phyloP scores from a whole-genome alignment of 345 rosid genomes.

The Syzygium jambos region DNA sequence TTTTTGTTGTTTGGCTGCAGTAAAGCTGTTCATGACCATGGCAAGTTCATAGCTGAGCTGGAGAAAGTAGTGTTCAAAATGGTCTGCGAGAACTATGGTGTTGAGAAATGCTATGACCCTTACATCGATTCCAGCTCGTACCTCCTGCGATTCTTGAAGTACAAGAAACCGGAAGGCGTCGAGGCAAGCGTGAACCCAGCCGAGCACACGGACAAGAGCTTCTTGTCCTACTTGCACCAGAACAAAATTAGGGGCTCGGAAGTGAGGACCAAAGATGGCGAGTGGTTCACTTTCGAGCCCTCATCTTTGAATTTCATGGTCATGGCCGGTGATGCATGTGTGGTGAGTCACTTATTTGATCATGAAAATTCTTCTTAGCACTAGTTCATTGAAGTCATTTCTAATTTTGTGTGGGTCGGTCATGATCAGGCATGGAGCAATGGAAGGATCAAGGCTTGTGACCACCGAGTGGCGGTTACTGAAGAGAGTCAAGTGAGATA shows the following conservation, averaged over 20 bases:
- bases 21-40: not conserved
- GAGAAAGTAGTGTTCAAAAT: constrained; percentile 9
- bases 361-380: not conserved
- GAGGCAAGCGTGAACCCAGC: constrained; percentile 3
- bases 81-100: constrained; percentile 15
- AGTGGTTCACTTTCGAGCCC: constrained; percentile 13
- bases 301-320: constrained; percentile 8
- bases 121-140: not conserved
- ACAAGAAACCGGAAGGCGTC: constrained; percentile 10
- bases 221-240: constrained; percentile 13
- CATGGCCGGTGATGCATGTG: constrained; percentile 11
- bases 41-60: constrained; percentile 5
- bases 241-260: constrained; percentile 20
- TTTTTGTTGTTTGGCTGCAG: not conserved
- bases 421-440: constrained; percentile 19
- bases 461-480: constrained; percentile 9
- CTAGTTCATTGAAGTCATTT: not conserved
- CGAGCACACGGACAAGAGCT: constrained; percentile 14
- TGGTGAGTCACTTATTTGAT: not conserved
- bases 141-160: constrained; percentile 17
- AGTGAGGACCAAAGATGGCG: constrained; percentile 10
- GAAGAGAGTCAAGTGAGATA: constrained; percentile 7
- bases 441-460: constrained; percentile 8
- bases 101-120: constrained; percentile 14
- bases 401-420: not conserved